Evolutionary conservation across 2,329 filamentous ascomycete genomes (phyloP).

Genomic region (Claviceps purpurea): DNA sequence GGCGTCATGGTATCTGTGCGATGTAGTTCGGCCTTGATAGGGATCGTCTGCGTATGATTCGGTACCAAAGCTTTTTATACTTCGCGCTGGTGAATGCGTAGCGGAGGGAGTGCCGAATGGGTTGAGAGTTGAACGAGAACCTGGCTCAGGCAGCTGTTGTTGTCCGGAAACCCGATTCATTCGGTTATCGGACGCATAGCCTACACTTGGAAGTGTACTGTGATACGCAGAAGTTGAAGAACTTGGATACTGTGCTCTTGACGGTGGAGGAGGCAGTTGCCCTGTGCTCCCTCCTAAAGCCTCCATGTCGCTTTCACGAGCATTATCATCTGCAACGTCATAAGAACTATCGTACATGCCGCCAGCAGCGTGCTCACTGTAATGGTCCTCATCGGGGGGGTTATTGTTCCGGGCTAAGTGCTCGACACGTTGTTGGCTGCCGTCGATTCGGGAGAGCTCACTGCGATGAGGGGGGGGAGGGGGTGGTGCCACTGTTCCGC

Average conservation of each 20-base stretch:
- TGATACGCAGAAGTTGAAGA: conserved; percentile 9
- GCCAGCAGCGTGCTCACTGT: conserved; percentile 46
- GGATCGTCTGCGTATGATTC: conserved; percentile 49
- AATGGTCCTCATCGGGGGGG: conserved; percentile 55
- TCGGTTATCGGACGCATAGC: conserved; percentile 8
- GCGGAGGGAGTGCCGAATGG: conserved; percentile 22
- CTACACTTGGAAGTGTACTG: conserved; percentile 7
- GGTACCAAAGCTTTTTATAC: conserved; percentile 30
- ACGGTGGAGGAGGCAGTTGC: conserved; percentile 25
- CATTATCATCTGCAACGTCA: conserved; percentile 50
- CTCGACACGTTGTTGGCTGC: conserved; percentile 13
- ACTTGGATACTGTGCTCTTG: conserved; percentile 16
- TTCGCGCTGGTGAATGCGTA: conserved; percentile 33
- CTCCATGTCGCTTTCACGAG: conserved; percentile 51
- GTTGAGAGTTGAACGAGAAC: conserved; percentile 30
- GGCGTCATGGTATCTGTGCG: conserved; percentile 27
- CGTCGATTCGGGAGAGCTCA: conserved; percentile 13
- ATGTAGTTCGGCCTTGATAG: conserved; percentile 36
- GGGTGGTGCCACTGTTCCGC: not conserved
- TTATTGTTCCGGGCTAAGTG: conserved; percentile 20
- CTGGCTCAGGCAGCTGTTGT: conserved; percentile 18
- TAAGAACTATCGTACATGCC: conserved; percentile 57
- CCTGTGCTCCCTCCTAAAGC: conserved; percentile 34
- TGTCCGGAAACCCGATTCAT: not conserved
- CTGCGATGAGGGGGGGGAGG: conserved; percentile 10